A percentile compares a stretch with the other conserved stretches of the same genome.
Evolutionary conservation across 2,329 filamentous ascomycete genomes (phyloP).

Genomic region (Colletotrichum costaricense): DNA sequence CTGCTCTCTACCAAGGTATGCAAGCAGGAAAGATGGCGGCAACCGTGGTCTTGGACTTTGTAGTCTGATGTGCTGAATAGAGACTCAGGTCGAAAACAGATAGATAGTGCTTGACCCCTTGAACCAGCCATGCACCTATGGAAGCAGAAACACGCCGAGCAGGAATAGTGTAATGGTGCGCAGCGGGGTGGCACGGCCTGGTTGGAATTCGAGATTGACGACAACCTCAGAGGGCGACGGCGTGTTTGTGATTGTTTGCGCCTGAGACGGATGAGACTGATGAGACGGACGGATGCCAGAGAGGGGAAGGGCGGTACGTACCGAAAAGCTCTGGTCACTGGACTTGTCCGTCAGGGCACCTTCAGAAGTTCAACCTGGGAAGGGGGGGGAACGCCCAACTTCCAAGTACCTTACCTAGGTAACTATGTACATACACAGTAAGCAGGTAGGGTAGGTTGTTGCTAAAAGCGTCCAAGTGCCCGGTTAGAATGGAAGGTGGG

Average conservation of each 20-base stretch:
- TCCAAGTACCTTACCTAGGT: no score
- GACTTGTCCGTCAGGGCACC: no score
- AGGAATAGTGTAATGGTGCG: neutral
- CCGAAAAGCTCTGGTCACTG: neutral
- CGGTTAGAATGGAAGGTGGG: conserved; percentile 7
- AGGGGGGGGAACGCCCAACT: no score
- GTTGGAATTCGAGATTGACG: conserved; percentile 20
- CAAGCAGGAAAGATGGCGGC: neutral
- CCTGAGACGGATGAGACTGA: conserved; percentile 11
- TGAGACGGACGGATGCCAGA: conserved; percentile 26
- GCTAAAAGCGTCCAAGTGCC: conserved; percentile 17
- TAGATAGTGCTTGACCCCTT: neutral
- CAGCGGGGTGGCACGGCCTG: neutral
- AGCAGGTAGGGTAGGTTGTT: neutral
- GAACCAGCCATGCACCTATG: neutral
- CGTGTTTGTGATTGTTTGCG: conserved; percentile 20
- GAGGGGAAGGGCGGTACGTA: neutral
- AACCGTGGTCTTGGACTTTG: neutral
- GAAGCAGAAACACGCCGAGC: neutral
- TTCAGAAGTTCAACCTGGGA: no score
- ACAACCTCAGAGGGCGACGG: neutral
- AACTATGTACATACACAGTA: no score
- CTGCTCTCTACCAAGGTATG: neutral
- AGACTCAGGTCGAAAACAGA: neutral
- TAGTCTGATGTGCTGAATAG: neutral